Evolutionary conservation across 805 yeast genomes (phyloP).

Genomic region (Jamesozyma spencerorum): DNA sequence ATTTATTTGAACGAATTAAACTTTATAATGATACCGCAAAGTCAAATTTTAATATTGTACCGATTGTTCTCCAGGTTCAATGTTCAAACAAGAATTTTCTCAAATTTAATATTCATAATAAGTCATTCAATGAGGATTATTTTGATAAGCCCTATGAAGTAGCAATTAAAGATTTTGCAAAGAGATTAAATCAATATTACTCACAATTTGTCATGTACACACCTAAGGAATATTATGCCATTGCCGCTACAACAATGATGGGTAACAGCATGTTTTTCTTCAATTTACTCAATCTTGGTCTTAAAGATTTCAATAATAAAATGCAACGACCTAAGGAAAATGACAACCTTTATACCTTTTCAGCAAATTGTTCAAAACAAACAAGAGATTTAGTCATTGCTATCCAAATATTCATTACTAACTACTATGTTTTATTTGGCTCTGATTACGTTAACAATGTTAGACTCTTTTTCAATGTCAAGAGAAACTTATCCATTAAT

Average conservation of each 20-base stretch:
- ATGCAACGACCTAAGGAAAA: not conserved
- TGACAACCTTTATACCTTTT: not conserved
- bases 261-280: constrained; percentile 2
- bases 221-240: constrained; percentile 14
- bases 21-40: constrained; percentile 11
- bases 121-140: constrained; percentile 56
- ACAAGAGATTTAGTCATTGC: constrained; percentile 11
- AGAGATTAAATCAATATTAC: constrained; percentile 44
- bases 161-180: constrained; percentile 52
- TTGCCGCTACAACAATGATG: constrained; percentile 1
- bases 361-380: constrained; percentile 2
- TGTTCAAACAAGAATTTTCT: constrained; percentile 45
- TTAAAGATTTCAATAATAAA: not conserved
- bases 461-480: constrained; percentile 3
- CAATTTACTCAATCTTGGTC: constrained; percentile 4
- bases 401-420: constrained; percentile 17
- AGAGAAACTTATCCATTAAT: not conserved
- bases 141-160: constrained; percentile 39
- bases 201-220: constrained; percentile 25
- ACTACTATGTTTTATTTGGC: constrained; percentile 17
- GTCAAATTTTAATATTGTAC: constrained; percentile 30
- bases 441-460: constrained; percentile 17
- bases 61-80: constrained; percentile 51
- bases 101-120: constrained; percentile 54
- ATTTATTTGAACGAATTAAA: constrained; percentile 19